phyloP scores from a whole-genome alignment of 768 basidiomycete genomes.

The Porphyrellus cyaneotinctus region DNA sequence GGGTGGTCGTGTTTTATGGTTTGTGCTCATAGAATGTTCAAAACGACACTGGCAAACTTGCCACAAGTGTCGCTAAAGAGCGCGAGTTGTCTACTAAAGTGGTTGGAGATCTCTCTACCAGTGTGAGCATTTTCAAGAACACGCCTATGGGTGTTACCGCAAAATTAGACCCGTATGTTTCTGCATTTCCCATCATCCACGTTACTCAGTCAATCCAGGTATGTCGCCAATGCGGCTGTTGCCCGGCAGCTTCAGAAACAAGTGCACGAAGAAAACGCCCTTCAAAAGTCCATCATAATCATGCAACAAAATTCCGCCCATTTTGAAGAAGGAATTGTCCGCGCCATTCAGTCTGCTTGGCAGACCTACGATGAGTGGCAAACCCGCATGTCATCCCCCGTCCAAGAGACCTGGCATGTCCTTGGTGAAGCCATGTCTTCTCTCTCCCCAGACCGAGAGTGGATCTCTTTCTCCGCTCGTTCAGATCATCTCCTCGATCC shows the following conservation, averaged over 20 bases:
- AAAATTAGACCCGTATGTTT: constrained; percentile 29
- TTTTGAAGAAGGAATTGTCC: constrained; percentile 96
- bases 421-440: constrained; percentile 74
- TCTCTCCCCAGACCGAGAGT: constrained; percentile 84
- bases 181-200: not conserved
- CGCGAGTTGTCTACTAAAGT: constrained; percentile 77
- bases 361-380: constrained; percentile 95
- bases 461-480: constrained; percentile 92
- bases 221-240: constrained; percentile 68
- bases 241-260: constrained; percentile 81
- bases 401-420: constrained; percentile 69
- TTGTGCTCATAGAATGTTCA: constrained; percentile 67
- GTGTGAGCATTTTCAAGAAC: constrained; percentile 91
- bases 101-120: constrained; percentile 82
- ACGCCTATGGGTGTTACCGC: constrained; percentile 82
- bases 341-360: constrained; percentile 95
- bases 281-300: constrained; percentile 96
- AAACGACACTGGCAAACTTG: constrained; percentile 92
- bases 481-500: constrained; percentile 95
- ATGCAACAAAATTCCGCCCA: constrained; percentile 97
- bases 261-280: constrained; percentile 94
- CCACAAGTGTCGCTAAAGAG: constrained; percentile 87
- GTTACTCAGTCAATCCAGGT: constrained; percentile 35
- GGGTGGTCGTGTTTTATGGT: not conserved
- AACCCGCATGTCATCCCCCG: constrained; percentile 67